Evolutionary conservation across 2,329 filamentous ascomycete species (phyloP), one percentile per base, ranked within the genome.

Genomic region (Penicillium aurantiogriseum): DNA sequence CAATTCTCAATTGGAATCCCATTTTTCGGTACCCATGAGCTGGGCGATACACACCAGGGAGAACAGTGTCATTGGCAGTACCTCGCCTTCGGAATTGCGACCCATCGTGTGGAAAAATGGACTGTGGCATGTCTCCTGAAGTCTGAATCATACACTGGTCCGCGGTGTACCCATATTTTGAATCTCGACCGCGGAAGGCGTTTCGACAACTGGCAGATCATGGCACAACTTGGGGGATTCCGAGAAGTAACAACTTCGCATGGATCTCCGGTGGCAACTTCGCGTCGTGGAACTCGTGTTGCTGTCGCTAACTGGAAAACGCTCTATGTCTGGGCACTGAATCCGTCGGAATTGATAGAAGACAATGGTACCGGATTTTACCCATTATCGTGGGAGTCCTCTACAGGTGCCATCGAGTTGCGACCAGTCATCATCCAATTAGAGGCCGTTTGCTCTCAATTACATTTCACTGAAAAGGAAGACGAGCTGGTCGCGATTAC

Each of bases 271-370:
- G 68, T 77, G 15, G 72, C 75, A 15, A 58, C 73, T 11, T 77
- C 75, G 2, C 61, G 56, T 9, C 27, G 48, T 5, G 73, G 74
- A 10, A 76, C 74, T 35, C 70, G 77, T 4, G 65, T 79, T 47
- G 77, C 76, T 4, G 68, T 77, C 33, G 72, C 73, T 5, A 74
- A 73, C 43, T 79, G 76, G 76, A 74, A 78, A 49, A 67, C 67
- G 1, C 54, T 79, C 21, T 74, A 74, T 17, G 56, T 79, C 27
- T 79, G 77, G 74, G 65, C 73, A 3, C 35, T 79, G 48, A 65
- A 76, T 23, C 76, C 77, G 2, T 39, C 57, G n/a, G 70, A 65
- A 39, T 54, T 79, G 15, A 69, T 76, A 23, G 67, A 71, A n/a
- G 64, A 66, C 36, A 67, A 71, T 45, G 35, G 45, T 4, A 63